Conservation (phyloP, 495 filamentous ascomycete species). For the Peziza echinospora region DNA sequence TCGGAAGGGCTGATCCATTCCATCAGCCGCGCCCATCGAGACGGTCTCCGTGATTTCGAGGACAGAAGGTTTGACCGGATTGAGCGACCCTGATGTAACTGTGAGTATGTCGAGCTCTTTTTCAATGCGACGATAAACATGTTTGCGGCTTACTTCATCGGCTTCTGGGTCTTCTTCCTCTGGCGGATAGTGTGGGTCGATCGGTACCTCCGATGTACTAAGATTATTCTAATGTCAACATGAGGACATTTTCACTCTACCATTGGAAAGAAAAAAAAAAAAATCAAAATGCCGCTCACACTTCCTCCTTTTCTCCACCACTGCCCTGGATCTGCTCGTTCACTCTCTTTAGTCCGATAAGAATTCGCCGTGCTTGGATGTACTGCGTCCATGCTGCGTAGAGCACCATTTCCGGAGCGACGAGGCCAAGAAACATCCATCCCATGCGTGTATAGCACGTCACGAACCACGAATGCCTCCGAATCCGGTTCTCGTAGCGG, state of each 20-base stretch:
- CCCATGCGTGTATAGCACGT: conserved; percentile 4
- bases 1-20: background rate
- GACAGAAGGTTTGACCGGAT: background rate
- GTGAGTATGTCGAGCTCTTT: background rate
- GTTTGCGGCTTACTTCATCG: background rate
- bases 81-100: background rate
- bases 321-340: background rate
- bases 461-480: background rate
- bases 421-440: conserved; percentile 18
- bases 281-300: background rate
- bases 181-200: background rate
- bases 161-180: background rate
- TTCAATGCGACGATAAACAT: background rate
- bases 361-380: background rate
- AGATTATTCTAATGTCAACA: too few relatives aligned
- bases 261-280: too few relatives aligned
- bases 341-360: background rate
- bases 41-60: background rate
- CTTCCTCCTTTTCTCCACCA: background rate
- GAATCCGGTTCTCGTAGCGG: background rate
- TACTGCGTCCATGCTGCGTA: conserved; percentile 13
- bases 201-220: background rate
- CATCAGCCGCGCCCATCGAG: background rate
- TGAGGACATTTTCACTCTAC: too few relatives aligned
- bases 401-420: conserved; percentile 21